Percentiles rank a stretch among this genome's conserved stretches.
phyloP scores from a whole-genome alignment of 805 yeast species.

The Candida jianshihensis region DNA sequence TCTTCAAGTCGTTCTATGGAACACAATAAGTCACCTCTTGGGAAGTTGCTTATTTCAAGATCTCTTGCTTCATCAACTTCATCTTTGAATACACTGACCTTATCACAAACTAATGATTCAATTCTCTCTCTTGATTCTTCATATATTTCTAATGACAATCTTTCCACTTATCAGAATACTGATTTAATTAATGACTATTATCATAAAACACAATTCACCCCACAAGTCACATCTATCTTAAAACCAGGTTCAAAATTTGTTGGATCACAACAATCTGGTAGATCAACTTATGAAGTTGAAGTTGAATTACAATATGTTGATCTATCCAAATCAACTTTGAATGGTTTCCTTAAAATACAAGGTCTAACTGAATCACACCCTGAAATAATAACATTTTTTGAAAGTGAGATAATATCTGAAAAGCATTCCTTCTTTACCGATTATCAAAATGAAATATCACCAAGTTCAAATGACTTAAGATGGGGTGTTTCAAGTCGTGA shows the following conservation, averaged over 20 bases:
- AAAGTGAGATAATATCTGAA: conserved; percentile 55
- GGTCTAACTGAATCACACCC: conserved; percentile 65
- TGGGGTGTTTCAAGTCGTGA: conserved; percentile 56
- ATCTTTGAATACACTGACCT: neutral
- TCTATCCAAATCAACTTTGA: conserved; percentile 36
- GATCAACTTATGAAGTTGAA: conserved; percentile 55
- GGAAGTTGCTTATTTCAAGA: neutral
- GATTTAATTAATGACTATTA: neutral
- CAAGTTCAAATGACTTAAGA: neutral
- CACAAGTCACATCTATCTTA: conserved; percentile 34
- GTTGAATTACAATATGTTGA: conserved; percentile 71
- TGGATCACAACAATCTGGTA: conserved; percentile 69
- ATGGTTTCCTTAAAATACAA: conserved; percentile 62
- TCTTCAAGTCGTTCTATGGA: no score
- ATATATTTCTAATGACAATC: neutral
- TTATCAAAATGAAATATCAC: conserved; percentile 2
- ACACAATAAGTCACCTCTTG: neutral
- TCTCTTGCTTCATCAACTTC: neutral
- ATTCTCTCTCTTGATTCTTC: neutral
- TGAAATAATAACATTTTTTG: conserved; percentile 68
- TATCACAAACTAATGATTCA: neutral
- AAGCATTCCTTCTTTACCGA: conserved; percentile 36
- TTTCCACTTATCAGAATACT: neutral
- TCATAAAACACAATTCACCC: conserved; percentile 5
- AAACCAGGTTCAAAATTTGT: conserved; percentile 55